Evolutionary conservation across 2,329 filamentous ascomycete species (phyloP), one percentile per base, ranked within the genome.

Genomic region (Epicoccum sorghinum): DNA sequence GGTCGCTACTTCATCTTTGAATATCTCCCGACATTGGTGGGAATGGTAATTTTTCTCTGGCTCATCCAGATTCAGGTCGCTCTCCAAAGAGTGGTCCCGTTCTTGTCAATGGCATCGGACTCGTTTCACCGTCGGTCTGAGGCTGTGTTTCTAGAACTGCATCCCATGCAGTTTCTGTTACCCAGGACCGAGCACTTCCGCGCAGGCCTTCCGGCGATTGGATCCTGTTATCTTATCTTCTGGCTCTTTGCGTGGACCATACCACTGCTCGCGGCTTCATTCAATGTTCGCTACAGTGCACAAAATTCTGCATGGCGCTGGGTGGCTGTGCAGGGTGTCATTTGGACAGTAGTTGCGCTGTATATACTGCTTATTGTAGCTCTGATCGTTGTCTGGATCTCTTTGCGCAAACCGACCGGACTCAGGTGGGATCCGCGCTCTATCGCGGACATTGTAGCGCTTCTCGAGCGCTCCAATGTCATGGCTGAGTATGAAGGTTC

Each of bases 381-480:
- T 1, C 66, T 86, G 2, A 49, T 84, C 9, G 73, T 85, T 1
- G 71, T 93, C 3, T 77, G 88, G 58, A 59, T 85, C n/a, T 88
- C 85, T 59, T 90, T 93, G 77, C 75, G 80, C 22, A 80, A 83
- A 27, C 82, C 81, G 64, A 96, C 91, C 0, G 92, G 92, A 0
- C 78, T 96, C 58, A 83, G 89, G 67, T 97, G 93, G 93, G 91
- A 96, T 69, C 84, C 91, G 2, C 82, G 88, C 40, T 93, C 88
- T 23, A 78, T 97, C 7, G 93, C 90, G 3, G 92, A 97, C 69
- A 78, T 96, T 33, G 82, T 95, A 38, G 85, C 88, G 1, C 80
- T 97, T 9, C 81, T 96, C 24, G 88, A 91, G 60, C 85, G 89
- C 55, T 93, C 90, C 60, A 96, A 96, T 73, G 86, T 88, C 14